phyloP scores from a whole-genome alignment of 768 basidiomycete species.

The Tulasnella sp. region DNA sequence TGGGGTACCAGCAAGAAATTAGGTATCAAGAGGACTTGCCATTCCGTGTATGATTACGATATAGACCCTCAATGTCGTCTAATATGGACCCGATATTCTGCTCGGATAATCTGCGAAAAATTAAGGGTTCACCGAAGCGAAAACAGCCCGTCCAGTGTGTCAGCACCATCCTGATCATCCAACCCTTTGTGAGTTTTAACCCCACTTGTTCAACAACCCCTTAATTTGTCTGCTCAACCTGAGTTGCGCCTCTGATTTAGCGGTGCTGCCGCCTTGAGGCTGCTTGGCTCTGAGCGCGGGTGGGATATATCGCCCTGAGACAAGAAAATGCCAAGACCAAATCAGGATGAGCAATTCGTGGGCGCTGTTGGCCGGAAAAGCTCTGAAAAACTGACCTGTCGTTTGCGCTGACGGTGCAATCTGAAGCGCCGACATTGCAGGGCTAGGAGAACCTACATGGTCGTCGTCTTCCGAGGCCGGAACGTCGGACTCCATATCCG shows the following conservation, averaged over 20 bases:
- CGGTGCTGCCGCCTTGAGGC: slow-evolving; percentile 41
- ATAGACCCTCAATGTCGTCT: slow-evolving; percentile 68
- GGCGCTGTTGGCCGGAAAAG: not conserved
- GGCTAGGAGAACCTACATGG: slow-evolving; percentile 29
- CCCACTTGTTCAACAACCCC: slow-evolving; percentile 81
- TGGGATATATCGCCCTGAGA: slow-evolving; percentile 62
- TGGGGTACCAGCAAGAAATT: not conserved
- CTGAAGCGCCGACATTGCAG: not conserved
- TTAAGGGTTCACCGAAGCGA: slow-evolving; percentile 9
- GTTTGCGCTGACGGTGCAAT: not conserved
- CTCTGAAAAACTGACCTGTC: not conserved
- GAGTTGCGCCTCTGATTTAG: slow-evolving; percentile 42
- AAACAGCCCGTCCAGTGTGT: not conserved
- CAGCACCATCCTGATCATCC: not conserved
- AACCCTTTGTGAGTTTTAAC: not conserved
- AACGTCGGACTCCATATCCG: slow-evolving; percentile 22
- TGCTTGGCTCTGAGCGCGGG: slow-evolving; percentile 62
- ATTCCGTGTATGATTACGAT: slow-evolving; percentile 71
- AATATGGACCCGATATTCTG: slow-evolving; percentile 78
- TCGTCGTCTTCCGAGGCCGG: slow-evolving; percentile 31
- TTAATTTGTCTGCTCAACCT: slow-evolving; percentile 76
- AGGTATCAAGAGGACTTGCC: slow-evolving; percentile 46
- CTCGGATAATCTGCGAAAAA: slow-evolving; percentile 69
- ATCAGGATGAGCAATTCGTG: not conserved
- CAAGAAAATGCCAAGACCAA: not conserved